Evolutionary conservation across 805 yeast genomes (phyloP), one percentile per base, ranked within the genome.

Genomic region (Brettanomyces custersianus): DNA sequence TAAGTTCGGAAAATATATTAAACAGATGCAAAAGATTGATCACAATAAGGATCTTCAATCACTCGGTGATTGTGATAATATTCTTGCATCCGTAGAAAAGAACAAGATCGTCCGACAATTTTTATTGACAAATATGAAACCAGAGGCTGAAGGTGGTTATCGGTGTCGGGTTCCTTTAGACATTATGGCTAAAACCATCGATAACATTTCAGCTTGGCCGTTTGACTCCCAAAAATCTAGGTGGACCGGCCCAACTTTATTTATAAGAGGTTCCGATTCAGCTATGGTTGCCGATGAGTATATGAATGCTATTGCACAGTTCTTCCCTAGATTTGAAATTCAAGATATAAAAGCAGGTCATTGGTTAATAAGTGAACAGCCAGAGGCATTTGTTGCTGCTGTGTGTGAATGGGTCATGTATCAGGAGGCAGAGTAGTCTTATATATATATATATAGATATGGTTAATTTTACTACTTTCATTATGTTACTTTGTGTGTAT

Each of bases 341-440:
- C 65, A 72, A 31, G 95, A 82, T 49, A 63, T 92, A 18, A 79
- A 84, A 15, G 74, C 88, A 0, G 96, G 96, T 2, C 98, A 90
- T 57, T 90, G 96, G 95, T 72, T 88, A 12, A 85, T 85, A 44
- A 74, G 85, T 28, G 96, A 90, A 51, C 80, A 80, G 45, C 95
- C 97, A 1, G 47, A 63, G 6, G 94, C 80, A 50, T 86, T 90
- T 43, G 63, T 84, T 18, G 72, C 66, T 3, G 59, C 62, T 5
- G 74, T 83, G 12, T 66, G 65, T 20, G 80, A 79, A 20, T 88
- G 77, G 59, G 65, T 85, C 5, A 75, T 73, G 38, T 52, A 43
- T 12, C 42, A 46, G 22, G 61, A 56, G n/a, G n/a, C n/a, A n/a
- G n/a, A n/a, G n/a, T n/a, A n/a, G n/a, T n/a, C n/a, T n/a, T n/a